Conservation (phyloP, 2,329 filamentous ascomycete genomes). For the Trichoderma sp. region DNA sequence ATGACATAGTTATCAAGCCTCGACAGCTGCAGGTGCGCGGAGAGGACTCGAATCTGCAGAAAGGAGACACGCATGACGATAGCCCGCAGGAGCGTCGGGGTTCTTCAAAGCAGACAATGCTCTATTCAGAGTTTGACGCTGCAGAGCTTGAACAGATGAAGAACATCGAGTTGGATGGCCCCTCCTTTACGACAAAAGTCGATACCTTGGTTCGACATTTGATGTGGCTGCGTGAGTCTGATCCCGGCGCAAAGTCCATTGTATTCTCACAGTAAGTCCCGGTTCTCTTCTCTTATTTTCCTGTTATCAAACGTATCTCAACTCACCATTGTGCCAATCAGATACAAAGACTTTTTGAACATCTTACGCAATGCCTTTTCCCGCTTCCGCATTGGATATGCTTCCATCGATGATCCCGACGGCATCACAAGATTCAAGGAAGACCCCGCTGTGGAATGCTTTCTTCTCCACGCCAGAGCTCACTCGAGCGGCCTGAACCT, state of each 20-base stretch:
- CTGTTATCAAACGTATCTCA: not conserved
- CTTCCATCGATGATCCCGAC: conserved; percentile 64
- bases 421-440: conserved; percentile 76
- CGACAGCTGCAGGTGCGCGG: conserved; percentile 65
- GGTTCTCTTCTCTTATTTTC: not conserved
- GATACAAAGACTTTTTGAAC: conserved; percentile 73
- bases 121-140: conserved; percentile 76
- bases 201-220: conserved; percentile 80
- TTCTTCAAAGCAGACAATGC: conserved; percentile 43
- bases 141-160: conserved; percentile 77
- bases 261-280: conserved; percentile 77
- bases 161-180: conserved; percentile 68
- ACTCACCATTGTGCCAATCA: conserved; percentile 16
- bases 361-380: conserved; percentile 70
- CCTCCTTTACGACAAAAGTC: conserved; percentile 85
- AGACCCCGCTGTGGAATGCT: conserved; percentile 72
- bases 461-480: conserved; percentile 84
- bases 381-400: conserved; percentile 69
- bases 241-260: conserved; percentile 85
- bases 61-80: conserved; percentile 7
- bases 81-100: conserved; percentile 23
- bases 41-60: conserved; percentile 21
- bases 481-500: conserved; percentile 88
- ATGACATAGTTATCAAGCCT: conserved; percentile 82
- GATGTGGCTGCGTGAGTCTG: conserved; percentile 77